phyloP scores from a whole-genome alignment of 2,329 filamentous ascomycete genomes.

The Colletotrichum spinosum region DNA sequence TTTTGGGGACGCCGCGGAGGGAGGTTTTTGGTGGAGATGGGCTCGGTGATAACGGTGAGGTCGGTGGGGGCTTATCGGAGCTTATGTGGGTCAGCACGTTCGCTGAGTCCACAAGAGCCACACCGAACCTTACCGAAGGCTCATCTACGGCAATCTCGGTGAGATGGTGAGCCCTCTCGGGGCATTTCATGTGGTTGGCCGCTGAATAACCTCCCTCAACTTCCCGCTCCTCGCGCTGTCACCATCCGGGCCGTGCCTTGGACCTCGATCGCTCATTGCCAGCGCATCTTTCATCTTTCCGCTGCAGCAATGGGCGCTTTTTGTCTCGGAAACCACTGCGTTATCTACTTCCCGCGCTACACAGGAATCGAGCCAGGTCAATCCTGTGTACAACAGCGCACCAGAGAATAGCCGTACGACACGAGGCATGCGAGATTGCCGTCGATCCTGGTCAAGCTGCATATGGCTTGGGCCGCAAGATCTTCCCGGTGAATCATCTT shows the following conservation, averaged over 20 bases:
- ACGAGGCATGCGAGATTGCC: conserved; percentile 34
- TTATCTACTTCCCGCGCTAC: not conserved
- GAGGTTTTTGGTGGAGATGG: conserved; percentile 17
- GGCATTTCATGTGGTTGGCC: conserved; percentile 27
- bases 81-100: conserved; percentile 18
- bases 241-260: conserved; percentile 7
- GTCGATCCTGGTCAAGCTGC: conserved; percentile 7
- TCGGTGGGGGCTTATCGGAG: conserved; percentile 28
- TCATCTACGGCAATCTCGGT: not conserved
- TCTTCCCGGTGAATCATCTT: conserved; percentile 8
- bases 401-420: conserved; percentile 29
- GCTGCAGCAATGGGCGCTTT: not conserved
- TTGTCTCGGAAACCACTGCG: not conserved
- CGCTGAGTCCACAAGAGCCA: not conserved
- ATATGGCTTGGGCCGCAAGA: conserved; percentile 9
- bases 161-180: not conserved
- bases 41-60: conserved; percentile 35
- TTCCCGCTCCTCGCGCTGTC: conserved; percentile 31
- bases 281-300: too few relatives aligned
- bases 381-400: conserved; percentile 22
- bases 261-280: conserved; percentile 9
- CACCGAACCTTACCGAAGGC: not conserved
- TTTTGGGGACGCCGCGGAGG: conserved; percentile 51
- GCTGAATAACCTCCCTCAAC: conserved; percentile 35
- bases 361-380: conserved; percentile 7